Evolutionary conservation across 2,329 filamentous ascomycete species (phyloP).

Genomic region (Clonostachys chloroleuca): DNA sequence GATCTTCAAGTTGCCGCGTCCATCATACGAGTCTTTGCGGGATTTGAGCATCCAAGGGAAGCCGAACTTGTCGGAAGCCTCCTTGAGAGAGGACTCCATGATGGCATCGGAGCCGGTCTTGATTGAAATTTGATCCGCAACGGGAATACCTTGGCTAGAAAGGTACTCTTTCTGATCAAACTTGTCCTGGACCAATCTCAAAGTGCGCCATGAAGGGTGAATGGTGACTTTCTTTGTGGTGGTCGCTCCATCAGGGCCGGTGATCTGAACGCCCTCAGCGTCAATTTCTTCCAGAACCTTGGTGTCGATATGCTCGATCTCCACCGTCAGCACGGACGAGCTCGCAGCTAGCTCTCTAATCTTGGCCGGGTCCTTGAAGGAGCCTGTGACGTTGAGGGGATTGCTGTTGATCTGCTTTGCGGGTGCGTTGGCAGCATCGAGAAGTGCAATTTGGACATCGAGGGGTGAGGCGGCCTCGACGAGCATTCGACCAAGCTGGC

Average conservation of each 20-base stretch:
- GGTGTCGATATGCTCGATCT: conserved; percentile 96
- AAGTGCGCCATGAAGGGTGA: conserved; percentile 80
- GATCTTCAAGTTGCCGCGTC: conserved; percentile 63
- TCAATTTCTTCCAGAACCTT: conserved; percentile 80
- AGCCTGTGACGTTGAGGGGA: conserved; percentile 72
- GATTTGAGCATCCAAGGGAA: conserved; percentile 93
- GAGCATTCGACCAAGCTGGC: conserved; percentile 90
- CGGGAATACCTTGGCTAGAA: conserved; percentile 60
- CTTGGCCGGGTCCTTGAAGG: conserved; percentile 78
- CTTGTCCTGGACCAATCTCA: conserved; percentile 91
- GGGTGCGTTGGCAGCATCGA: conserved; percentile 73
- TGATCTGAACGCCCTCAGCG: conserved; percentile 54
- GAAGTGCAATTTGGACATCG: conserved; percentile 72
- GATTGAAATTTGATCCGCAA: conserved; percentile 67
- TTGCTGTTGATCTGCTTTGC: conserved; percentile 83
- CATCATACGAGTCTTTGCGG: conserved; percentile 86
- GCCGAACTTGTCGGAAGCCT: conserved; percentile 61
- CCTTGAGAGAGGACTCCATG: conserved; percentile 55
- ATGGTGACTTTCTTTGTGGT: conserved; percentile 51
- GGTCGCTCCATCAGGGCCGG: conserved; percentile 16
- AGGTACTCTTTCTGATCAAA: conserved; percentile 84
- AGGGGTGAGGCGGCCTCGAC: conserved; percentile 75
- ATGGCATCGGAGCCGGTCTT: conserved; percentile 38
- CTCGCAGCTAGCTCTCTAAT: conserved; percentile 73
- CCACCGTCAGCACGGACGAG: conserved; percentile 82